phyloP scores from a whole-genome alignment of 2,329 filamentous ascomycete species.

The Aspergillus sp. region DNA sequence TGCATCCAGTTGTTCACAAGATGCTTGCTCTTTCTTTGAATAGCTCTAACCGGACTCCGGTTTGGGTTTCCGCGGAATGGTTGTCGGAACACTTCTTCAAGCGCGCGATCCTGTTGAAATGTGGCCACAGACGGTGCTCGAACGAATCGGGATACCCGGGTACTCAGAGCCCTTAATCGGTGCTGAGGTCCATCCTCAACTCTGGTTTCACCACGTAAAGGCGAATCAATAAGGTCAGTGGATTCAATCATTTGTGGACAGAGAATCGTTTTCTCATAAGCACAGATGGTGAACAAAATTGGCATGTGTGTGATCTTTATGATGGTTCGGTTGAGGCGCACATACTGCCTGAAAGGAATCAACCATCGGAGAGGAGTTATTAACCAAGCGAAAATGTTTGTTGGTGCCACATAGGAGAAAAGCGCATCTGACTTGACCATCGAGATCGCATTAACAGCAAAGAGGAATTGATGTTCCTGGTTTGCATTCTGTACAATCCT shows the following conservation, averaged over 20 bases:
- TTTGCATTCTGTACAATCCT: conserved; percentile 89
- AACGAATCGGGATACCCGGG: conserved; percentile 59
- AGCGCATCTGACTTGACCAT: conserved; percentile 98
- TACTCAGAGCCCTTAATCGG: conserved; percentile 69
- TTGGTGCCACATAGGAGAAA: conserved; percentile 89
- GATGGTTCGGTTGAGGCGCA: conserved; percentile 81
- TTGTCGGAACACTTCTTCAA: conserved; percentile 86
- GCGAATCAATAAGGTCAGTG: conserved; percentile 79
- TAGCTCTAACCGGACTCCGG: conserved; percentile 56
- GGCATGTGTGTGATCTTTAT: conserved; percentile 92
- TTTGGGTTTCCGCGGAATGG: conserved; percentile 64
- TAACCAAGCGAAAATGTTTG: conserved; percentile 88
- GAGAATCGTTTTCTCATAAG: conserved; percentile 81
- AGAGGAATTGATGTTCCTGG: conserved; percentile 88
- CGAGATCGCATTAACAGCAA: conserved; percentile 94
- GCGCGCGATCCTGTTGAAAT: conserved; percentile 81
- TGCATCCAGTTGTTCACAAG: conserved; percentile 93
- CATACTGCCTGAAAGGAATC: conserved; percentile 77
- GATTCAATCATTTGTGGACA: conserved; percentile 75
- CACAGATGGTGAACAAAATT: conserved; percentile 78
- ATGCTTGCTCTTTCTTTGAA: conserved; percentile 71
- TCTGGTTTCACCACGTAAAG: conserved; percentile 52
- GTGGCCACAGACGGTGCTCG: conserved; percentile 86
- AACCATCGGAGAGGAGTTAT: conserved; percentile 78
- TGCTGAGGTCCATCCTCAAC: conserved; percentile 60